Base-by-base conservation (phyloP, 345 rosid genomes). In the Gossypium stocksii region DNA sequence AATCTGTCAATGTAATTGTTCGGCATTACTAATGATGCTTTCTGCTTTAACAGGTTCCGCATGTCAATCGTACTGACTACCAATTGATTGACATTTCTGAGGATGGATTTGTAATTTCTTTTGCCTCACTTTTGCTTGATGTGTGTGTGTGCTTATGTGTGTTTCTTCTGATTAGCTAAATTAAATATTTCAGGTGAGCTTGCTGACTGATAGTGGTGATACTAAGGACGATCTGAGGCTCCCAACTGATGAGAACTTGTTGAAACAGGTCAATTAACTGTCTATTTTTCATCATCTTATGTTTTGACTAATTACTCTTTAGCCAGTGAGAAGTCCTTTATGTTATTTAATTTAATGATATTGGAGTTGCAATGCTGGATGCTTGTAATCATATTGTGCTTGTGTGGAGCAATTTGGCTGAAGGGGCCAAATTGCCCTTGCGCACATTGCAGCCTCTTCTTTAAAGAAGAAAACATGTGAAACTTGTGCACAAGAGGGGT, bases 61-160 rank as follows among this genome's bases (percentile, higher is more conserved):
- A 84, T 75, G 89, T 87, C 27, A 86, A 68, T 46, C 91, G 91
- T 67, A 82, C 82, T 78, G 89, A 87, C 68, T 87, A 85, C 78
- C 89, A 87, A 83, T 81, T 86, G 80, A 86, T 87, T 81, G 91
- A 85, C 71, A 87, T 87, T 52, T 84, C 91, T 70, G 87, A 86
- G 83, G 91, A 87, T 80, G 91, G 91, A 44, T 87, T 87, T 84
- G 66, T 61, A 61, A 61, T 19, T 27, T 51, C n/a, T 1, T 51
- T 51, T 51, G 19, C n/a, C 16, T 27, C 7, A 2, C 9, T 29
- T 29, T 61, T 61, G n/a, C 19, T 27, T 29, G 20, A 5, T 61
- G n/a, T 7, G 15, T 61, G 4, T 27, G 2, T 15, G n/a, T 61
- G 15, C 11, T 15, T 41, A 4, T 66, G 16, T 15, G n/a, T 45